These are phyloP conservation scores for Macrophomina tecta DNA, from an alignment of 2,329 filamentous ascomycete species.

Conservation along the genomic window DNA sequence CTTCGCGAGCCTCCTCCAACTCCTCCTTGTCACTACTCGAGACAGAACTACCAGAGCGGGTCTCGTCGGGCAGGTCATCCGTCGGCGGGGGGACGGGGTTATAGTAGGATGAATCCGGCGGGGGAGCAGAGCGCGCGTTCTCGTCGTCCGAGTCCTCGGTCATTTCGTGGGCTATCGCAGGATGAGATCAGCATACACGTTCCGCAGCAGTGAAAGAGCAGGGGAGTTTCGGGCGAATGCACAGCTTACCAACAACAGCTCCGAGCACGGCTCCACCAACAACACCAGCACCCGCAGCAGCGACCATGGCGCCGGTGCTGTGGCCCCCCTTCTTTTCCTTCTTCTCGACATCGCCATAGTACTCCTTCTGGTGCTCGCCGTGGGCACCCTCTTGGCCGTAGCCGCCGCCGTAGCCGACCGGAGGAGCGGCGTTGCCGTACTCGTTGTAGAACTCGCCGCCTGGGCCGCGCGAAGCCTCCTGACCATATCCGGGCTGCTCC, in stretches of 20 bases:
- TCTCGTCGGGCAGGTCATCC: conserved; percentile 24
- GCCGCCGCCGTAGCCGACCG: conserved; percentile 20
- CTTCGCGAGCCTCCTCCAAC: conserved; percentile 13
- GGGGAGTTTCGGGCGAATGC: neutral
- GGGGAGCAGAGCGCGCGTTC: conserved; percentile 7
- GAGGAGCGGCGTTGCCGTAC: conserved; percentile 27
- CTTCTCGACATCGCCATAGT: conserved; percentile 37
- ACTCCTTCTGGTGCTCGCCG: conserved; percentile 21
- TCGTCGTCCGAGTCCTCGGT: conserved; percentile 23
- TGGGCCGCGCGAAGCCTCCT: conserved; percentile 35
- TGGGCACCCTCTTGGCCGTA: conserved; percentile 30
- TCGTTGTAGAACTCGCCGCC: conserved; percentile 29
- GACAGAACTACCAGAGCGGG: conserved; percentile 6
- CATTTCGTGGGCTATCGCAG: conserved; percentile 17
- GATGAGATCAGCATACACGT: neutral
- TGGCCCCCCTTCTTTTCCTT: conserved; percentile 47
- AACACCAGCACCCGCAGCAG: conserved; percentile 64
- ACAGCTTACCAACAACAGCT: conserved; percentile 60
- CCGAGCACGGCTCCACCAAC: conserved; percentile 65
- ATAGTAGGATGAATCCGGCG: conserved; percentile 14
- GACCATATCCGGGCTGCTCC: conserved; percentile 59
- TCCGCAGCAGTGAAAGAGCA: neutral
- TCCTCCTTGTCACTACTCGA: conserved; percentile 23
- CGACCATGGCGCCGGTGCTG: conserved; percentile 58
- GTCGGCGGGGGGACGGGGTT: conserved; percentile 19